These are phyloP conservation scores for Debaryomyces psychrophilus DNA, from an alignment of 1,139 yeast species.

Conservation along the genomic window DNA sequence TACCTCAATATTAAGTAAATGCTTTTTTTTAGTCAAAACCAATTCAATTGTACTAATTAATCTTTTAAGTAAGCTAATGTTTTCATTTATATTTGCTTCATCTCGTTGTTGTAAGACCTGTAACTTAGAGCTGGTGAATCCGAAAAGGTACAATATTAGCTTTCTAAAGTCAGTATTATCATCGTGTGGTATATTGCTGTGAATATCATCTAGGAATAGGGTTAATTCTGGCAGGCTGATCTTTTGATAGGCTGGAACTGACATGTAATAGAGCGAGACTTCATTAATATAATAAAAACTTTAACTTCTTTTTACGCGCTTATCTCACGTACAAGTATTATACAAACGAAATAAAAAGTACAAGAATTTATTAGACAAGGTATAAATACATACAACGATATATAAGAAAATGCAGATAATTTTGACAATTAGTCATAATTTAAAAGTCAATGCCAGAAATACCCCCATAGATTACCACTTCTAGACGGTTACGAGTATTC, in stretches of 20 bases:
- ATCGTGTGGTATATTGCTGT: slow-evolving; percentile 34
- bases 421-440: slow-evolving; percentile 2
- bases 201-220: slow-evolving; percentile 42
- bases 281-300: background rate
- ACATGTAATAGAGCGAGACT: slow-evolving; percentile 7
- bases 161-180: slow-evolving; percentile 42
- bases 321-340: background rate
- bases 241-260: slow-evolving; percentile 10
- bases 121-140: slow-evolving; percentile 33
- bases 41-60: slow-evolving; percentile 33
- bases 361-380: slow-evolving; percentile 8
- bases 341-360: background rate
- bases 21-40: slow-evolving; percentile 33
- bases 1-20: slow-evolving; percentile 28
- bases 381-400: slow-evolving; percentile 8
- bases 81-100: slow-evolving; percentile 15
- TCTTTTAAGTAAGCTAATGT: slow-evolving; percentile 20
- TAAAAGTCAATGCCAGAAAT: background rate
- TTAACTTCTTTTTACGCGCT: slow-evolving; percentile 4
- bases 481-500: background rate
- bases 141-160: slow-evolving; percentile 36
- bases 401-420: slow-evolving; percentile 9
- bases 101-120: slow-evolving; percentile 15
- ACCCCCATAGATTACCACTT: background rate
- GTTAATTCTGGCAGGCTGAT: slow-evolving; percentile 19